Evolutionary conservation across 805 yeast genomes (phyloP).

Genomic region (Soucietia sequanensis): DNA sequence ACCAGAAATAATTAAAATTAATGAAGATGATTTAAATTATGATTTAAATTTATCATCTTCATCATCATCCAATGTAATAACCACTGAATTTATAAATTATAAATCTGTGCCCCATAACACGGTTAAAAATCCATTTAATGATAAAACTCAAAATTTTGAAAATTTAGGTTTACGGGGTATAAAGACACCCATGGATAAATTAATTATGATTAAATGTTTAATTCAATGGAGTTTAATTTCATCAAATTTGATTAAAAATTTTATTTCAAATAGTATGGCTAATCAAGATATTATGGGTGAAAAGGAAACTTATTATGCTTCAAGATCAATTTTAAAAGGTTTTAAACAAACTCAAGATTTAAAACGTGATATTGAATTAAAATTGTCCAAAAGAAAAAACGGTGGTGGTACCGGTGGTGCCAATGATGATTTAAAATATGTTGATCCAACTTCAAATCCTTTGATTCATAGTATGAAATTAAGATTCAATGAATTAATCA

Average conservation of each 20-base stretch:
- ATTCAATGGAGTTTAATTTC: slow-evolving; percentile 35
- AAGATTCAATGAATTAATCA: slow-evolving; percentile 33
- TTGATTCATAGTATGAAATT: slow-evolving; percentile 29
- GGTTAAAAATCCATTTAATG: slow-evolving; percentile 15
- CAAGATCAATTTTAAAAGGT: slow-evolving; percentile 37
- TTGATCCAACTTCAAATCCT: slow-evolving; percentile 42
- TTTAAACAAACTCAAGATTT: slow-evolving; percentile 28
- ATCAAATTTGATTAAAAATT: slow-evolving; percentile 27
- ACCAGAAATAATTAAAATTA: slow-evolving; percentile 18
- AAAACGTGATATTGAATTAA: slow-evolving; percentile 30
- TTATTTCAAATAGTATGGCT: slow-evolving; percentile 20
- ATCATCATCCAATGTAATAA: no score
- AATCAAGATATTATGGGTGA: slow-evolving; percentile 39
- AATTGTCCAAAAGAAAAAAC: slow-evolving; percentile 25
- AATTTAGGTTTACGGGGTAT: slow-evolving; percentile 31
- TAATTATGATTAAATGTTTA: slow-evolving; percentile 35
- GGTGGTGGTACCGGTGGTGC: slow-evolving; percentile 11
- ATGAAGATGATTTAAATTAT: slow-evolving; percentile 9
- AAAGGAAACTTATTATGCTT: slow-evolving; percentile 34
- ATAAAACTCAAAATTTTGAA: slow-evolving; percentile 26
- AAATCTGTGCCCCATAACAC: slow-evolving; percentile 6
- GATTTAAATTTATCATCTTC: no score
- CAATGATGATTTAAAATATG: slow-evolving; percentile 18
- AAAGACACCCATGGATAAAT: slow-evolving; percentile 30
- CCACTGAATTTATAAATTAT: not conserved